These are phyloP conservation scores for Aspergillus fumigatiaffinis DNA, from an alignment of 2,329 filamentous ascomycete species.

Conservation along the genomic window DNA sequence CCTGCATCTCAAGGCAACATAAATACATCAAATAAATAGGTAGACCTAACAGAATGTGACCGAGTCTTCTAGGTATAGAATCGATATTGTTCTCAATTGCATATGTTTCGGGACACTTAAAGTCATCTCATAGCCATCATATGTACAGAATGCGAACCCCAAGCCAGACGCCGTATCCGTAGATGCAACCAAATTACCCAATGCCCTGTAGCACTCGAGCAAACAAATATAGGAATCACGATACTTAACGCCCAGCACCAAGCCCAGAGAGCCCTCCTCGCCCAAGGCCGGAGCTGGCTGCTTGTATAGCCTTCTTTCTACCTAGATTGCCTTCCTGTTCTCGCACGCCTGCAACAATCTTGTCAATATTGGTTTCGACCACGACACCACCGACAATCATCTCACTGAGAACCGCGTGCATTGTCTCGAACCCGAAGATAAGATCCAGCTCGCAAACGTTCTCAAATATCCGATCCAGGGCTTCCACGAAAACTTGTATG, in stretches of 20 bases:
- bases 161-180: not conserved
- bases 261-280: slow-evolving; percentile 36
- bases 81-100: not conserved
- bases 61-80: not conserved
- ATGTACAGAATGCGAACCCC: not conserved
- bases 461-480: slow-evolving; percentile 90
- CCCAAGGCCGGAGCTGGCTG: slow-evolving; percentile 36
- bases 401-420: slow-evolving; percentile 85
- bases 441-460: slow-evolving; percentile 98
- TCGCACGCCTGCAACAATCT: slow-evolving; percentile 79
- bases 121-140: not conserved
- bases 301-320: slow-evolving; percentile 43
- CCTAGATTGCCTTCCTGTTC: slow-evolving; percentile 43
- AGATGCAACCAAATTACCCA: not conserved
- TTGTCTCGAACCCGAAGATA: slow-evolving; percentile 97
- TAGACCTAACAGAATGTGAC: not conserved
- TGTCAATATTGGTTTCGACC: slow-evolving; percentile 84
- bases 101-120: not conserved
- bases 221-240: not conserved
- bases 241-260: slow-evolving; percentile 35
- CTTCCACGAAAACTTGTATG: slow-evolving; percentile 97
- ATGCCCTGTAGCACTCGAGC: not conserved
- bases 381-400: slow-evolving; percentile 96
- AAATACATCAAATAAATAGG: too few relatives aligned
- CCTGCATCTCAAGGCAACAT: not conserved